A percentile compares a stretch with the other conserved stretches of the same genome.
phyloP scores from a whole-genome alignment of 306 rosid species.

The Cicer chorassanicum region DNA sequence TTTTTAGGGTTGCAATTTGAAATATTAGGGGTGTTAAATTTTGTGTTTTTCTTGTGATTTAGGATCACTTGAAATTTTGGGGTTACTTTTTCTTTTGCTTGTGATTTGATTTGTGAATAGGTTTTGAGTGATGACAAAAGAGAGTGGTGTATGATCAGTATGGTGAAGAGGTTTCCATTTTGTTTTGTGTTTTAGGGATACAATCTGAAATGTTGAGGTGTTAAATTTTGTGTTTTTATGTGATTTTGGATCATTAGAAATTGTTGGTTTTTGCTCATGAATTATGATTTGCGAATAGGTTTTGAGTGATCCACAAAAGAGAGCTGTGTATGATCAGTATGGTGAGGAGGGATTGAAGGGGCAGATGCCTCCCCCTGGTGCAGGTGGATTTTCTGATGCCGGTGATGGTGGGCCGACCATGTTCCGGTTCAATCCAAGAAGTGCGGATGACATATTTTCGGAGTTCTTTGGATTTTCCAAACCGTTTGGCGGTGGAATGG shows the following conservation, averaged over 20 bases:
- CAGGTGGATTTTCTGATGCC: slow-evolving; percentile 59
- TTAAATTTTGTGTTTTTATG: background rate
- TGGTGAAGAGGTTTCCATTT: slow-evolving; percentile 70
- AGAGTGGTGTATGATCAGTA: slow-evolving; percentile 82
- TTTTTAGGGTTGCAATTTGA: slow-evolving; percentile 15
- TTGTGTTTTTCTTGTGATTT: slow-evolving; percentile 23
- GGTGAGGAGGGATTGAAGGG: slow-evolving; percentile 95
- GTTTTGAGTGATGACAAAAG: slow-evolving; percentile 85
- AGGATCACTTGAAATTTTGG: slow-evolving; percentile 6
- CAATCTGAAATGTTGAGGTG: background rate
- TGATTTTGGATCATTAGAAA: background rate
- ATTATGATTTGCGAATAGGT: slow-evolving; percentile 56
- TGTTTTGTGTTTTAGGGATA: background rate
- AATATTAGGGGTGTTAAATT: background rate
- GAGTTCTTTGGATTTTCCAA: slow-evolving; percentile 74
- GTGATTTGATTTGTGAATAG: slow-evolving; percentile 48
- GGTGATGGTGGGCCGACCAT: slow-evolving; percentile 58
- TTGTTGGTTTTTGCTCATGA: slow-evolving; percentile 18
- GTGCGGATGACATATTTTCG: slow-evolving; percentile 80
- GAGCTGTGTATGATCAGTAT: slow-evolving; percentile 86
- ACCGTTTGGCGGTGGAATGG: slow-evolving; percentile 73
- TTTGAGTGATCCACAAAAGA: slow-evolving; percentile 87
- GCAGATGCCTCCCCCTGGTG: slow-evolving; percentile 70
- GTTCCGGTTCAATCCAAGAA: slow-evolving; percentile 70
- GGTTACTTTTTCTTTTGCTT: background rate